Evolutionary conservation across 2,329 filamentous ascomycete species (phyloP).

Genomic region (Botryotinia narcissicola): DNA sequence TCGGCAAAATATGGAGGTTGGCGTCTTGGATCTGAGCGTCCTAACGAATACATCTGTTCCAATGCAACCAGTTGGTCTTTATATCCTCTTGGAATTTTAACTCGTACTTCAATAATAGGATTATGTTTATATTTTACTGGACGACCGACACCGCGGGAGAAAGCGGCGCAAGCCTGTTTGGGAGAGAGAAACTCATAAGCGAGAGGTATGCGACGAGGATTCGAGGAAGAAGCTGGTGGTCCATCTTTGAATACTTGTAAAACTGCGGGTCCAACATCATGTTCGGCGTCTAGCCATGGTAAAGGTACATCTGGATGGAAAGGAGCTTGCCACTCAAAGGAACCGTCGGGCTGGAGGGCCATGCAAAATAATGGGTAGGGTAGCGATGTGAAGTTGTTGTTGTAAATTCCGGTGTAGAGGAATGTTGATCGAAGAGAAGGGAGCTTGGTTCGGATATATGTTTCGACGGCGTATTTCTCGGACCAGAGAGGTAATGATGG

Average conservation of each 20-base stretch:
- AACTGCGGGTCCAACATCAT: conserved; percentile 89
- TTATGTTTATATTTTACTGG: conserved; percentile 71
- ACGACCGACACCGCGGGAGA: conserved; percentile 73
- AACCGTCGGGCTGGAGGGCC: conserved; percentile 79
- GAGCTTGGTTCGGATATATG: conserved; percentile 73
- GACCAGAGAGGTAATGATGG: conserved; percentile 87
- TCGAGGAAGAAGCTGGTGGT: conserved; percentile 57
- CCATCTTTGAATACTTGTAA: conserved; percentile 96
- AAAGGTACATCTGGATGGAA: conserved; percentile 87
- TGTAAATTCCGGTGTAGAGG: conserved; percentile 95
- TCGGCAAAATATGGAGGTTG: conserved; percentile 66
- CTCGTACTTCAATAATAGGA: conserved; percentile 77
- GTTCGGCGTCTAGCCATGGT: conserved; percentile 94
- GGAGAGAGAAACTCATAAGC: conserved; percentile 90
- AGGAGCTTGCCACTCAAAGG: conserved; percentile 88
- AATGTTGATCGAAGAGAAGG: conserved; percentile 72
- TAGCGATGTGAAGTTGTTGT: conserved; percentile 97
- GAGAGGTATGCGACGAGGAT: conserved; percentile 73
- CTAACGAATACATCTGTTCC: conserved; percentile 54
- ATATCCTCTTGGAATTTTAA: conserved; percentile 85
- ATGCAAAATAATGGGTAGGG: conserved; percentile 94
- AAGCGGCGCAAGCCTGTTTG: conserved; percentile 74
- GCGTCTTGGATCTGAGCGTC: conserved; percentile 47
- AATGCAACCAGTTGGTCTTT: conserved; percentile 76
- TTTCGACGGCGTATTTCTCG: conserved; percentile 87